Base-by-base conservation (phyloP, 768 basidiomycete species). In the Holtermannia corniformis region DNA sequence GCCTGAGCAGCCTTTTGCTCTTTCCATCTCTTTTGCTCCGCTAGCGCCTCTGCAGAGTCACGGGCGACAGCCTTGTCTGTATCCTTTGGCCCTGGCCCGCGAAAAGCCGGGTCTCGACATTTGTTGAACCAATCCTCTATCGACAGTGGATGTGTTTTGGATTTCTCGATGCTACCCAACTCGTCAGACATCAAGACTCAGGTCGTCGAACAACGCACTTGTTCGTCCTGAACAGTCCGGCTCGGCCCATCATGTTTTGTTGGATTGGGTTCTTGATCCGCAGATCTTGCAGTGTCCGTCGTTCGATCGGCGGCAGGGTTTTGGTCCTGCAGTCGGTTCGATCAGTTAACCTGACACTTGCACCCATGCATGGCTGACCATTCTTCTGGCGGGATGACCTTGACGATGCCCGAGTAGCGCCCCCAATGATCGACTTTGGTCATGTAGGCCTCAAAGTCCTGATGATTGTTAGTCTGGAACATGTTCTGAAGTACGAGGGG, bases 361-460 rank as follows among this genome's bases (percentile, higher is more conserved):
- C 16, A 5, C 28, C 10, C 3, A 24, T 3, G 3, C 3, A 28
- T 16, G 14, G 73, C 85, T 67, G 52, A 88, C 92, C 92, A 97
- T 77, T 93, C 87, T 63, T 82, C 81, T 3, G 93, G 93, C 25
- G 93, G 93, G 55, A 99, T 85, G 57, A 99, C 81, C 74, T 99
- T 99, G 56, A 92, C 85, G 58, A 97, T 93, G 21, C 95, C 95
- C 59, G 88, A 90, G 52, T 78, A 78, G 67, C 78, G 80, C 0
- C 95, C 95, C 88, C 95, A 99, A 55, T 81, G 79, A 68, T 92
- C 89, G 43, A 97, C 79, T 55, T 74, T 81, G 58, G 80, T 83
- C 80, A 95, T 84, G 70, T 88, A 97, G 11, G 68, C 83, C 65
- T 99, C 93, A 71, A 96, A 97, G 73, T 91, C 67, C 63, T 64